Evolutionary conservation across 2,329 filamentous ascomycete species (phyloP), one percentile per base, ranked within the genome.

Genomic region (Colletotrichum simmondsii): DNA sequence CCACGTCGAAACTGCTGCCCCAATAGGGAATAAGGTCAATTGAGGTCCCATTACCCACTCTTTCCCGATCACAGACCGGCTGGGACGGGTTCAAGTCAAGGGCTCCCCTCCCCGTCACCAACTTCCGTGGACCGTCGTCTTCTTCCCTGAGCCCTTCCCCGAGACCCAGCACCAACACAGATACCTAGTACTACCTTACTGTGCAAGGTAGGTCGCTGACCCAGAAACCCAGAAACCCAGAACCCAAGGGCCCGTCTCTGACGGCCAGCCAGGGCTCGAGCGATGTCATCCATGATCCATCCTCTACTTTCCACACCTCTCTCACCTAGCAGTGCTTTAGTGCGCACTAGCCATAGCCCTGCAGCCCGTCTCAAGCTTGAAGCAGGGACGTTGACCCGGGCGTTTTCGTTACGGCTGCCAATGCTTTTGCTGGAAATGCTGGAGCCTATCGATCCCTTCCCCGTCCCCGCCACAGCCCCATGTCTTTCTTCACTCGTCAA

Each of bases 381-480:
- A 65, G 66, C 66, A 72, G 66, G 70, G 70, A 60, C 70, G 65
- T 70, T 70, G 70, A 72, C 70, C 54, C 19, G 70, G 69, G 65
- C 65, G 42, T 69, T 63, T 59, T 54, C 49, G 46, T 37, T 24
- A 24, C 56, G 54, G 56, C 70, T 72, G 56, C 70, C 70, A 72
- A 72, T 72, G 66, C 66, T 70, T 65, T 73, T 72, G 68, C 52
- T 63, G 61, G 49, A 73, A 73, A 73, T 73, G 71, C 71, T 73
- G 71, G 61, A 73, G 75, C 77, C 77, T 78, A 79, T 81, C 78
- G 77, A 80, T 79, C 75, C 76, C 78, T 77, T 74, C 75, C 76
- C 72, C 64, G 75, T 76, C 75, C 76, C 77, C 77, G 75, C 79
- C 79, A 80, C 78, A 72, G 70, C 70, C 66, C 70, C 67, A 64